phyloP scores from a whole-genome alignment of 73 alveolate species.

The Blepharisma stoltei region DNA sequence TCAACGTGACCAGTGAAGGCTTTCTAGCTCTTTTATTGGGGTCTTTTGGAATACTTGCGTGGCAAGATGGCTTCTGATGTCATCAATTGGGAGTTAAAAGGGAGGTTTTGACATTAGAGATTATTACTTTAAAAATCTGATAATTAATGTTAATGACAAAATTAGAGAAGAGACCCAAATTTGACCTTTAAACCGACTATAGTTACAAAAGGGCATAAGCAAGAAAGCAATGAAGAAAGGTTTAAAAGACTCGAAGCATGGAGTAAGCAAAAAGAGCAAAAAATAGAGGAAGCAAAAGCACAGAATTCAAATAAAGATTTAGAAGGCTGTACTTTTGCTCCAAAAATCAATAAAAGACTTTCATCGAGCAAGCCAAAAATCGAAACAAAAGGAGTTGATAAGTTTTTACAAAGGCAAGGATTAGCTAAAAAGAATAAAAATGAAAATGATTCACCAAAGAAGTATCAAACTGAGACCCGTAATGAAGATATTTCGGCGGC shows the following conservation, averaged over 20 bases:
- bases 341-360: conserved; percentile 9
- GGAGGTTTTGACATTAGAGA: no score
- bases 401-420: conserved; percentile 13
- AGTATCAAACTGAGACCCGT: neutral
- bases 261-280: conserved; percentile 12
- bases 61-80: no score
- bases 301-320: conserved; percentile 12
- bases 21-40: no score
- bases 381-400: neutral
- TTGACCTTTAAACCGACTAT: conserved; percentile 15
- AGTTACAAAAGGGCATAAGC: neutral
- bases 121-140: no score
- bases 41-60: no score
- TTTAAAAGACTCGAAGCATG: neutral
- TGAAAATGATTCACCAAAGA: neutral
- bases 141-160: no score
- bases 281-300: neutral
- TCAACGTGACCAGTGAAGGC: no score
- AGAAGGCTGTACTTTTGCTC: conserved; percentile 27
- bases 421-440: neutral
- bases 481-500: neutral
- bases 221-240: conserved; percentile 25
- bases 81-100: no score
- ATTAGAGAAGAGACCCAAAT: conserved; percentile 10
- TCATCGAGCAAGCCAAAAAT: neutral